These are phyloP conservation scores for Sugiyamaella japonica DNA, from an alignment of 1,139 yeast genomes.

Conservation along the genomic window DNA sequence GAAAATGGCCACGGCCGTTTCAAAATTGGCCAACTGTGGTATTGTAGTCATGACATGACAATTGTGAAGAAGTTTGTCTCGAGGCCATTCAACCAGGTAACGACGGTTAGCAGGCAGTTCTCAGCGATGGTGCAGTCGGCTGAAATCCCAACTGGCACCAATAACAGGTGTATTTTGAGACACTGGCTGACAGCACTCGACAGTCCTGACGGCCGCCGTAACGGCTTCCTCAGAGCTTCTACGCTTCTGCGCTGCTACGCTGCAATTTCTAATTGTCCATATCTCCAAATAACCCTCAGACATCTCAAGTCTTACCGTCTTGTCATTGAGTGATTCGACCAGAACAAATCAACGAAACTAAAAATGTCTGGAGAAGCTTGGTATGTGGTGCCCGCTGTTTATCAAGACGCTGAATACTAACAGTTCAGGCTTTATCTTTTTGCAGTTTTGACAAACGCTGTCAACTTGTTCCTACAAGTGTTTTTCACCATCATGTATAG, in stretches of 20 bases:
- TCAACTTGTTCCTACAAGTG: constrained; percentile 85
- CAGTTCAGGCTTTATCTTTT: constrained; percentile 40
- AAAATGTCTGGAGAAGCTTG: constrained; percentile 42
- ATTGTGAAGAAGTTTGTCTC: too few species aligned
- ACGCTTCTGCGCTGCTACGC: too few species aligned
- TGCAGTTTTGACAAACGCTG: constrained; percentile 84
- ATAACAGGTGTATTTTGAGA: too few species aligned
- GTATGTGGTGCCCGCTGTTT: constrained; percentile 28
- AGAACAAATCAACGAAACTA: neutral
- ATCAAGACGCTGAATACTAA: neutral
- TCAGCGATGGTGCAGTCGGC: too few species aligned
- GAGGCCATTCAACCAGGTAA: neutral
- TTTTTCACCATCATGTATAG: constrained; percentile 92
- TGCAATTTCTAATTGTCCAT: neutral
- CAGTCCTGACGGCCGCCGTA: neutral
- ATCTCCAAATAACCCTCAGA: too few species aligned
- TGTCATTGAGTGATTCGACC: neutral
- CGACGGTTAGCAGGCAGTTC: too few species aligned
- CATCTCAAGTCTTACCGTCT: too few species aligned
- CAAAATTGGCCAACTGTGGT: neutral
- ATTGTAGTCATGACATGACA: neutral
- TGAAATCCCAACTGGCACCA: too few species aligned
- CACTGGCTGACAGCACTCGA: too few species aligned
- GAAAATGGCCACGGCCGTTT: neutral
- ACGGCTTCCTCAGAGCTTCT: neutral